phyloP scores from a whole-genome alignment of 202 grass and related monocot species.

The Brachypodium distachyon region DNA sequence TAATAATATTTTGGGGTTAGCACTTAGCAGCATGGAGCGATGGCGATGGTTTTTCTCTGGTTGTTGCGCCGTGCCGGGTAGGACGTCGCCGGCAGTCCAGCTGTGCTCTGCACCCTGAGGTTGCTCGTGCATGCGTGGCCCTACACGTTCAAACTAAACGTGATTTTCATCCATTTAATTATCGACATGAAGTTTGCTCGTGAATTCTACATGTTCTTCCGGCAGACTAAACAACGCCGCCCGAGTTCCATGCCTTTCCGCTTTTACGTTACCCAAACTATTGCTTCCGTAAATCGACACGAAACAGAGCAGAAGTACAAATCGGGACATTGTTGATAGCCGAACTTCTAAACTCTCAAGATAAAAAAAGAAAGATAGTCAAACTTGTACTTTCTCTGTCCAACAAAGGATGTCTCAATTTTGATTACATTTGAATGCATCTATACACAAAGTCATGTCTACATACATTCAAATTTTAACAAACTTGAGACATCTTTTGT shows the following conservation, averaged over 20 bases:
- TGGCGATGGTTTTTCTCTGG: neutral
- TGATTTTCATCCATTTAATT: neutral
- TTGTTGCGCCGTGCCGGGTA: neutral
- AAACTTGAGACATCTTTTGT: too few relatives aligned
- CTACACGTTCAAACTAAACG: neutral
- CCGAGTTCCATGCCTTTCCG: neutral
- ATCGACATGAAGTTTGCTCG: neutral
- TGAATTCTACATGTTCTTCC: neutral
- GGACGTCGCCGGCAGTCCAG: slow-evolving; percentile 24
- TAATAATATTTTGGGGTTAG: too few relatives aligned
- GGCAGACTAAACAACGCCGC: neutral
- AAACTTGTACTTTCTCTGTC: too few relatives aligned
- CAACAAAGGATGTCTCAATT: too few relatives aligned
- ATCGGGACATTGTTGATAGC: too few relatives aligned
- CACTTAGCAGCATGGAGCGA: too few relatives aligned
- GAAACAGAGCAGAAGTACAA: neutral
- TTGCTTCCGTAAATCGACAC: neutral
- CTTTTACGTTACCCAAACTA: neutral
- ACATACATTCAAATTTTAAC: too few relatives aligned
- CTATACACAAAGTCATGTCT: too few relatives aligned
- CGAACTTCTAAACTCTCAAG: too few relatives aligned
- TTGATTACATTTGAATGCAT: too few relatives aligned
- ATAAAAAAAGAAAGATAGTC: too few relatives aligned
- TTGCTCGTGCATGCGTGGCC: neutral
- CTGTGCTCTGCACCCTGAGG: neutral